phyloP scores from a whole-genome alignment of 495 filamentous ascomycete species.

The Chaetomium tenue region DNA sequence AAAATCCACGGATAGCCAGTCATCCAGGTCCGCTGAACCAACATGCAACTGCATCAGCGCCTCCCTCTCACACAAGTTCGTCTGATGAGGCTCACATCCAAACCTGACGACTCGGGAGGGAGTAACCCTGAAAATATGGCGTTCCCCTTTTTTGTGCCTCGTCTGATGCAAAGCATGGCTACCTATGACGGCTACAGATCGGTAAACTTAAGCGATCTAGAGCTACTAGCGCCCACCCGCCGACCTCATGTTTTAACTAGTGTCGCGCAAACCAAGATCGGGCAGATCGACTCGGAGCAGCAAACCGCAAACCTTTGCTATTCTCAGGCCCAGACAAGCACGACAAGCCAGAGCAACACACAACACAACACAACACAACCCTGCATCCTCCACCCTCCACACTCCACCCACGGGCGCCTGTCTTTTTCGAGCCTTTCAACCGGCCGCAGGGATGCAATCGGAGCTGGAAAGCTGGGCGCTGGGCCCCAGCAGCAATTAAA shows the following conservation, averaged over 20 bases:
- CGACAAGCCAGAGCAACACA: no score
- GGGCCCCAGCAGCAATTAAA: constrained; percentile 13
- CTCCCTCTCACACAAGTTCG: not conserved
- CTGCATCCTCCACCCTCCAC: no score
- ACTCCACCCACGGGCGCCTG: not conserved
- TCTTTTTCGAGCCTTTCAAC: constrained; percentile 6
- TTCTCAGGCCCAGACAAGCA: not conserved
- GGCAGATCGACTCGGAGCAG: not conserved
- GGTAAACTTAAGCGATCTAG: no score
- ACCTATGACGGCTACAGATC: no score
- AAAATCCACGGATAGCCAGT: constrained; percentile 15
- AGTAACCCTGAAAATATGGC: not conserved
- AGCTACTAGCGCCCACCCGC: no score
- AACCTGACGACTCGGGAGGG: not conserved
- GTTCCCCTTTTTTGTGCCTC: not conserved
- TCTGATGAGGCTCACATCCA: constrained; percentile 8
- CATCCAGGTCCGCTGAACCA: constrained; percentile 18
- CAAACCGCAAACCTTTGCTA: not conserved
- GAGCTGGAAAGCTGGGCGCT: not conserved
- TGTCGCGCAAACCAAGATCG: not conserved
- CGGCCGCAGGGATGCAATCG: constrained; percentile 9
- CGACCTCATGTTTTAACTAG: no score
- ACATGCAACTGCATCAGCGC: constrained; percentile 18
- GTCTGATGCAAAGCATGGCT: not conserved
- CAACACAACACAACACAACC: constrained; percentile 3